These are phyloP conservation scores for Aspergillus vadensis DNA, from an alignment of 2,329 filamentous ascomycete genomes.

Conservation along the genomic window DNA sequence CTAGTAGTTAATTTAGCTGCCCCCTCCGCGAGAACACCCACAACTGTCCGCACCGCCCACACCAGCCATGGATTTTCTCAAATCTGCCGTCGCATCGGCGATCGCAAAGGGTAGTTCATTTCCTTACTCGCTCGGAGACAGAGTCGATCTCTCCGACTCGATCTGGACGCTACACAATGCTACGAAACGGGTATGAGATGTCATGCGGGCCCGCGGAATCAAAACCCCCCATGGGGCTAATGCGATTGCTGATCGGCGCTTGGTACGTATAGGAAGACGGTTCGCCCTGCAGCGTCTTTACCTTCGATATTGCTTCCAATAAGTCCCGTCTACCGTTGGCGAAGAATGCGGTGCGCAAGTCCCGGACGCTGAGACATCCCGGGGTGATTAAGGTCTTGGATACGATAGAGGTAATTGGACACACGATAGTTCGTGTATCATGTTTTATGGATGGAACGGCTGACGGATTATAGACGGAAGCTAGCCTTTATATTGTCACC, in stretches of 20 bases:
- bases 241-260: neutral
- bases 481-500: conserved; percentile 94
- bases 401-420: conserved; percentile 74
- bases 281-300: conserved; percentile 93
- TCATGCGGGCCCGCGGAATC: neutral
- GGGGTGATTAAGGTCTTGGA: conserved; percentile 93
- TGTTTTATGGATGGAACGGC: neutral
- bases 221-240: conserved; percentile 15
- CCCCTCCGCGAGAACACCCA: conserved; percentile 4
- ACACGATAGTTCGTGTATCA: neutral
- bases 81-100: conserved; percentile 93
- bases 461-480: conserved; percentile 69
- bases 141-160: conserved; percentile 86
- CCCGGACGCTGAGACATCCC: conserved; percentile 88
- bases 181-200: conserved; percentile 71
- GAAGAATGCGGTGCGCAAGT: conserved; percentile 90
- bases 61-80: conserved; percentile 85
- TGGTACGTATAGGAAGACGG: conserved; percentile 72
- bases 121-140: conserved; percentile 89
- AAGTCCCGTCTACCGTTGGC: conserved; percentile 81
- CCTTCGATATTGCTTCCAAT: conserved; percentile 84
- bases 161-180: conserved; percentile 97
- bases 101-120: conserved; percentile 94
- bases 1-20: conserved; percentile 11
- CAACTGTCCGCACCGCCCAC: conserved; percentile 2